phyloP scores from a whole-genome alignment of 208 protist genomes.

The Angomonas ambiguus region DNA sequence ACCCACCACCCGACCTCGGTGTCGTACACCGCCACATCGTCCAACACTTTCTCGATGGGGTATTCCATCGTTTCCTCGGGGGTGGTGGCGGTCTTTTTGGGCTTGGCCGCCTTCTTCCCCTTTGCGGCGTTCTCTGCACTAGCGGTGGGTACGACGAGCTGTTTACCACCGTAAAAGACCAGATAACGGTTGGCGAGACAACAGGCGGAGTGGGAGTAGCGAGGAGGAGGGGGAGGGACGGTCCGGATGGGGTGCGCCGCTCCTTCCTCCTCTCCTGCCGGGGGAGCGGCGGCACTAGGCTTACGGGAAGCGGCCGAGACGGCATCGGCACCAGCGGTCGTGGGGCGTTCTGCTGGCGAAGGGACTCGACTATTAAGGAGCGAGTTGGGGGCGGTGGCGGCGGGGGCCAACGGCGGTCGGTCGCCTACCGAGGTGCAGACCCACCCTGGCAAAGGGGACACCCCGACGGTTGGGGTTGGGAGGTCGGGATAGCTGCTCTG shows the following conservation, averaged over 20 bases:
- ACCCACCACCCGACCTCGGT: conserved; percentile 32
- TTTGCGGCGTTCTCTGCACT: conserved; percentile 8
- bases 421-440: neutral
- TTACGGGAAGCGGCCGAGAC: neutral
- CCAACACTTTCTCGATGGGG: conserved; percentile 18
- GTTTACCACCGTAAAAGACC: conserved; percentile 57
- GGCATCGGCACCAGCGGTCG: neutral
- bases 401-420: neutral
- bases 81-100: neutral
- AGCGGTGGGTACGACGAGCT: conserved; percentile 20
- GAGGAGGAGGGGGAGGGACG: conserved; percentile 29
- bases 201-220: conserved; percentile 57
- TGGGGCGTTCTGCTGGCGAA: neutral
- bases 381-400: conserved; percentile 2
- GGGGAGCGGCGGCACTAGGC: neutral
- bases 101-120: conserved; percentile 19
- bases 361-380: neutral
- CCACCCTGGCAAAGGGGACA: too few relatives aligned
- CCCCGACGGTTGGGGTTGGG: neutral
- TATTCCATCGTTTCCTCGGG: neutral
- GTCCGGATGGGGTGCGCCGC: neutral
- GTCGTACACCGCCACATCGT: conserved; percentile 50
- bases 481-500: neutral
- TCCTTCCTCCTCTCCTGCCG: neutral
- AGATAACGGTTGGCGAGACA: conserved; percentile 58